Evolutionary conservation across 208 protist species (phyloP).

Genomic region (Acanthamoeba sp.): DNA sequence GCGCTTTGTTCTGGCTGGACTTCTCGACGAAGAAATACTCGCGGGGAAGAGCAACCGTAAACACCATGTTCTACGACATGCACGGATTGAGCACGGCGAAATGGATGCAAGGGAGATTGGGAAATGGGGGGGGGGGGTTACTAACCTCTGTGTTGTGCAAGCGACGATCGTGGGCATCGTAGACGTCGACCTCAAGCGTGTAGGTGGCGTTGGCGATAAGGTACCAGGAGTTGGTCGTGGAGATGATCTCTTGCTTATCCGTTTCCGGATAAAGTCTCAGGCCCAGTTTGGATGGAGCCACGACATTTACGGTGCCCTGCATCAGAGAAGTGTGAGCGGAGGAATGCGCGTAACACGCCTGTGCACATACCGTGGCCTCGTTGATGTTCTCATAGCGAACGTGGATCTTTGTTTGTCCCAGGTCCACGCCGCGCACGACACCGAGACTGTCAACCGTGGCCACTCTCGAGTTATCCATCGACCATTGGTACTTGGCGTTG

Average conservation of each 20-base stretch:
- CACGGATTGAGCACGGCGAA: background rate
- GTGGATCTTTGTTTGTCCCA: constrained; percentile 16
- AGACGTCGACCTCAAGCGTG: constrained; percentile 61
- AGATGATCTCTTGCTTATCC: constrained; percentile 38
- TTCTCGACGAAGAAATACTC: constrained; percentile 34
- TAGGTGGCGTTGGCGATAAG: constrained; percentile 57
- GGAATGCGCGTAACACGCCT: background rate
- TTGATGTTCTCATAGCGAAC: constrained; percentile 72
- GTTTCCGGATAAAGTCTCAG: constrained; percentile 12
- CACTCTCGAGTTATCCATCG: constrained; percentile 28
- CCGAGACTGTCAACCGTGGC: constrained; percentile 49
- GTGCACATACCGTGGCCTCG: constrained; percentile 60
- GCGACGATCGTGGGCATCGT: constrained; percentile 44
- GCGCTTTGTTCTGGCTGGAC: constrained; percentile 16
- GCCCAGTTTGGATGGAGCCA: constrained; percentile 43
- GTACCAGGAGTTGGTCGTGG: constrained; percentile 25
- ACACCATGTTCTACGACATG: constrained; percentile 39
- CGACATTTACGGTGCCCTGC: constrained; percentile 55
- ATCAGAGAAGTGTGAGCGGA: background rate
- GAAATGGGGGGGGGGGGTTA: background rate
- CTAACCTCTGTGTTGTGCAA: constrained; percentile 63
- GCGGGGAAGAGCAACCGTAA: constrained; percentile 10
- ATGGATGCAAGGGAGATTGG: background rate
- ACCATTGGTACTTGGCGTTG: constrained; percentile 68
- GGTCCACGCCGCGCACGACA: constrained; percentile 26